Base-by-base conservation (phyloP, 768 basidiomycete genomes). In the Russula lepida region DNA sequence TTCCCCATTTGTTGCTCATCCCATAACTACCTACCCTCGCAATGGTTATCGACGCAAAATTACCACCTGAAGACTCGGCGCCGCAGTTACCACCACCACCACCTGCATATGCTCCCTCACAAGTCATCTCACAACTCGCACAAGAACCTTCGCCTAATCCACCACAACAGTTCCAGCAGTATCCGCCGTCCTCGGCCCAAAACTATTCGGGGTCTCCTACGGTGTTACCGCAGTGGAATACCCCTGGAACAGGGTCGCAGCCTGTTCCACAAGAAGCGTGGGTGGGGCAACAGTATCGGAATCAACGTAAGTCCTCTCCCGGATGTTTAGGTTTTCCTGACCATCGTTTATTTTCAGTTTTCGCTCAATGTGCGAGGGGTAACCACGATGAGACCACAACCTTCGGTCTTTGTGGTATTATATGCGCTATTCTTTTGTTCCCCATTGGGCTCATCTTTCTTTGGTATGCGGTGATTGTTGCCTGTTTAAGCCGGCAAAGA, bases 371-470 rank as follows among this genome's bases (percentile, higher is more conserved):
- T 58, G 72, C 72, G 21, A 63, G 67, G 39, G 72, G 72, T 28
- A 63, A 72, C 21, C 72, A 73, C 43, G 70, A 72, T 30, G 58
- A 64, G 12, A 52, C 56, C n/a, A 69, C 56, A 19, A 69, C 66
- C 35, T 67, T 71, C 50, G 72, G 72, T 21, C 48, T 67, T 21
- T 68, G 68, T 43, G 72, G 72, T 9, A 72, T 73, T 60, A 68
- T 73, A 51, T 65, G 59, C 33, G 69, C 71, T 4, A 64, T 73
- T 23, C 37, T 72, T 6, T 53, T 67, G 2, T 73, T 73, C 56
- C 72, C 72, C 0, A 62, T 70, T 9, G 69, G 69, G 19, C 48
- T 70, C 49, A 66, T 70, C n/a, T 69, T 66, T 55, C 64, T 69
- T 32, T 69, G 65, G 69, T 70, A 58, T 39, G 69, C 58, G 7